Base-by-base conservation (phyloP, 169 alveolate species). In the Eimeria tenella region DNA sequence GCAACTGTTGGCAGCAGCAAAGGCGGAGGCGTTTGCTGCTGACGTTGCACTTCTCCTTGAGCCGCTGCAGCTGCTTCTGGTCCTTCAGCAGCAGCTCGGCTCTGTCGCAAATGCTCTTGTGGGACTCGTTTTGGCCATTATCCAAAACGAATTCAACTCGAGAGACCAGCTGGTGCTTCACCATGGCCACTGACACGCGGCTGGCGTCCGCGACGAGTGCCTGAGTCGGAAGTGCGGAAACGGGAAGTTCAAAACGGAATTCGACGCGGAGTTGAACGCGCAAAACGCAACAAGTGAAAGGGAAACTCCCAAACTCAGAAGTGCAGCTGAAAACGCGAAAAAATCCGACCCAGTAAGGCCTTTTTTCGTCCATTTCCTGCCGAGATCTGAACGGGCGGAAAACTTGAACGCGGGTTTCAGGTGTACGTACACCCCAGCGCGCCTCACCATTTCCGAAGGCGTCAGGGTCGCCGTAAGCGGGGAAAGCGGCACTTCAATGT, bases 111-210 rank as follows among this genome's bases (percentile, higher is more conserved):
- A 95, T 95, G 65, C 75, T 90, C 53, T 71, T 52, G 53, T 95
- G 97, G 25, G 96, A 71, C 77, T 95, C 96, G 31, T 95, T 90
- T 62, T 91, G 83, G 53, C 94, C 97, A n/a, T 95, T 95, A 58
- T 95, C 97, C 13, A 95, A 75, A 6, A 94, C 94, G 3, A 90
- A 81, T 58, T 95, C 97, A 23, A 95, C 90, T 31, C 95, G 86
- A 25, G 86, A 83, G 55, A 95, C 91, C 49, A 95, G 50, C 9
- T 93, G 93, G 42, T 87, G 81, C 75, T 95, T 95, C 65, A 95
- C 55, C 96, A 95, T 94, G 56, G 95, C 96, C 23, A 93, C 95
- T 42, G 95, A 79, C 23, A 95, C 93, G n/a, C 68, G 65, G 55
- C 95, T 81, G 1, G 96, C 96, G 65, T 87, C 91, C 50, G 95